phyloP scores from a whole-genome alignment of 768 basidiomycete genomes.

The Porphyrellus cyaneotinctus region DNA sequence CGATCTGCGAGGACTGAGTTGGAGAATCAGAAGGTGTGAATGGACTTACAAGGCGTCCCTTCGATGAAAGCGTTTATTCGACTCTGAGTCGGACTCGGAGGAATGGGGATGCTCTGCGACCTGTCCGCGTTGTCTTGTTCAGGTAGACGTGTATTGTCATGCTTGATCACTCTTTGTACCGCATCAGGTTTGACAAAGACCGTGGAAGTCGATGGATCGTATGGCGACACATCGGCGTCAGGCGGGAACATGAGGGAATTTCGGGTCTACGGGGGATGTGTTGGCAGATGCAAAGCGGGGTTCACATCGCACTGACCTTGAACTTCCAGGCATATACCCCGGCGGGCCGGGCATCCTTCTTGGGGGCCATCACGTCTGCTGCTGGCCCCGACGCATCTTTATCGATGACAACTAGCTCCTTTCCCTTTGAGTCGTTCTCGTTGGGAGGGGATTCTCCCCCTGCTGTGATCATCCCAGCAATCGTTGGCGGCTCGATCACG shows the following conservation, averaged over 20 bases:
- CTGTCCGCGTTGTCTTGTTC: conserved; percentile 57
- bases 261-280: conserved; percentile 54
- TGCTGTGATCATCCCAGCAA: conserved; percentile 50
- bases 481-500: conserved; percentile 54
- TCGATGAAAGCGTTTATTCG: conserved; percentile 89
- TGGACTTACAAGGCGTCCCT: conserved; percentile 78
- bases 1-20: conserved; percentile 47
- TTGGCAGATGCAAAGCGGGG: not conserved
- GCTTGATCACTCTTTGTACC: conserved; percentile 63
- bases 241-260: conserved; percentile 96
- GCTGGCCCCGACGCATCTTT: conserved; percentile 28
- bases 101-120: conserved; percentile 47
- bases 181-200: conserved; percentile 31
- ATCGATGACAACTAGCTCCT: conserved; percentile 20
- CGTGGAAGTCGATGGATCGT: conserved; percentile 43
- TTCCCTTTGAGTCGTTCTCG: conserved; percentile 23
- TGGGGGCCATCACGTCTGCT: conserved; percentile 78
- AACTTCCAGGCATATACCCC: conserved; percentile 81
- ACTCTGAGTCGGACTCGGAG: conserved; percentile 88
- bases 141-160: conserved; percentile 76
- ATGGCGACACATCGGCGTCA: conserved; percentile 83
- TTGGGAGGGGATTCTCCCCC: conserved; percentile 26
- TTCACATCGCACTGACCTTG: conserved; percentile 45
- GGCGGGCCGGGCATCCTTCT: conserved; percentile 66
- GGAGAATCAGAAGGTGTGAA: not conserved